Percentiles rank a stretch among this genome's conserved stretches.
phyloP scores from a whole-genome alignment of 176 grass and related monocot genomes.

The Musa acuminata region DNA sequence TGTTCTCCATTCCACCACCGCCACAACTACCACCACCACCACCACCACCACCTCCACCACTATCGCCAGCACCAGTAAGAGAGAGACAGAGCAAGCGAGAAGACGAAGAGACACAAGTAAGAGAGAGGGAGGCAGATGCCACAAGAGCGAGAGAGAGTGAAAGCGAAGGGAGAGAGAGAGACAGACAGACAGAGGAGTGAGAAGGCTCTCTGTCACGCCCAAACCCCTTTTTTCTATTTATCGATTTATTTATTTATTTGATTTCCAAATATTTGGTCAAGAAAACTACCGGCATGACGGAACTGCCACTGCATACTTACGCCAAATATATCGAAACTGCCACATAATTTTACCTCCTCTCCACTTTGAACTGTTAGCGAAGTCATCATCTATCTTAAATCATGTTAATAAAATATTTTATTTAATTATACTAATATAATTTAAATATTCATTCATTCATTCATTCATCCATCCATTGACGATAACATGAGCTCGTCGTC shows the following conservation, averaged over 20 bases:
- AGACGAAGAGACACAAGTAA: neutral
- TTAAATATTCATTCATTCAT: too few relatives aligned
- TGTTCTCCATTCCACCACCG: constrained; percentile 35
- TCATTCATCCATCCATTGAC: too few relatives aligned
- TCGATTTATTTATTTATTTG: neutral
- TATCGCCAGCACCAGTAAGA: neutral
- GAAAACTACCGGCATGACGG: neutral
- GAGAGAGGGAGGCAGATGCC: neutral
- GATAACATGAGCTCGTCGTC: too few relatives aligned
- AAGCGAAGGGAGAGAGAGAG: neutral
- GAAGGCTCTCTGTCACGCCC: neutral
- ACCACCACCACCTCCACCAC: neutral
- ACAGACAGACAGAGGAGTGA: neutral
- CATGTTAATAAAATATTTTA: too few relatives aligned
- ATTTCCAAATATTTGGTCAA: neutral
- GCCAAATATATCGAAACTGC: neutral
- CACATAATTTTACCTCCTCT: neutral
- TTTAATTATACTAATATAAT: too few relatives aligned
- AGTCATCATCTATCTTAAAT: too few relatives aligned
- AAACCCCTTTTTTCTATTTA: neutral
- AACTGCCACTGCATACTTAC: neutral
- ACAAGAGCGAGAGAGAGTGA: neutral
- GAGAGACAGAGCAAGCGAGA: neutral
- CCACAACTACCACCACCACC: neutral
- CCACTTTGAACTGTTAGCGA: neutral